Conservation (phyloP, 2,329 filamentous ascomycete genomes). For the Clarireedia paspali region DNA sequence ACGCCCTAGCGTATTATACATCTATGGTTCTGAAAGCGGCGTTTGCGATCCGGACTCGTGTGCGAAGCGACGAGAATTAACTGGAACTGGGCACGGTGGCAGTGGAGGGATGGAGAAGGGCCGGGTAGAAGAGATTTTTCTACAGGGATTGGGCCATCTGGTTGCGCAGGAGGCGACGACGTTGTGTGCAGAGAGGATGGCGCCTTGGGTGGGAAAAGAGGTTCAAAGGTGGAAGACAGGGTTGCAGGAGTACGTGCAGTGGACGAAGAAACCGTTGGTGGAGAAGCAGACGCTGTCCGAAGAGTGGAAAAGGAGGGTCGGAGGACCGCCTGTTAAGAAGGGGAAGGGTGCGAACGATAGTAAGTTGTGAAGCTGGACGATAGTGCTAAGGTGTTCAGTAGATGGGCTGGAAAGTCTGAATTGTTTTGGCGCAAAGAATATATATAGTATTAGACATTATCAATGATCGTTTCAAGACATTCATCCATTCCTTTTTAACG, state of each 20-base stretch:
- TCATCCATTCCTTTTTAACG: no score
- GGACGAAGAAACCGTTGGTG: constrained; percentile 43
- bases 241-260: constrained; percentile 45
- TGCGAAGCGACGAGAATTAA: constrained; percentile 53
- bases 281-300: constrained; percentile 51
- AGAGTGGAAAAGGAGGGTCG: constrained; percentile 38
- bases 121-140: constrained; percentile 55
- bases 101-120: constrained; percentile 58
- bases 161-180: constrained; percentile 73
- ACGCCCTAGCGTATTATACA: constrained; percentile 58
- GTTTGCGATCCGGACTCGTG: constrained; percentile 45
- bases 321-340: constrained; percentile 11
- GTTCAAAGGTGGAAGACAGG: constrained; percentile 48
- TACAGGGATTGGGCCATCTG: constrained; percentile 66
- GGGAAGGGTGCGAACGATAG: not conserved
- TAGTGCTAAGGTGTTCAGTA: no score
- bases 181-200: constrained; percentile 54
- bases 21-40: constrained; percentile 56
- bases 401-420: no score
- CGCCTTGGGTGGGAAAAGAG: constrained; percentile 49
- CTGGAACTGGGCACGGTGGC: constrained; percentile 59
- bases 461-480: no score
- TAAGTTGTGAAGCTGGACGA: no score
- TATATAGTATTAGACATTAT: no score
- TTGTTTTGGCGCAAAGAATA: no score